Base-by-base conservation (phyloP, 129 eudicot genomes). In the Arctium lappa region DNA sequence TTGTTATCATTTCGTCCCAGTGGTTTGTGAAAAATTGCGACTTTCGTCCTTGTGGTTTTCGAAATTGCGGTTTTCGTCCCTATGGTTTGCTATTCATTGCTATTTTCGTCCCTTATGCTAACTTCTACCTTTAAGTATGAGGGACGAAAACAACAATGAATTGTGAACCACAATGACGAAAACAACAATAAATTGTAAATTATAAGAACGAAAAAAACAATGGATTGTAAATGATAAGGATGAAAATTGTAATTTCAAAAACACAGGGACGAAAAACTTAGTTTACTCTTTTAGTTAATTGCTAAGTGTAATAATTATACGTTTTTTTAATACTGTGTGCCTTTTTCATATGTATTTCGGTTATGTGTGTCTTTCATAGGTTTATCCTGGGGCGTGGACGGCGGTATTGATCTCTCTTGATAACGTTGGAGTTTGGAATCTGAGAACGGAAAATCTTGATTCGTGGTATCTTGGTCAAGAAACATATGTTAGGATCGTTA, bases 381-480 rank as follows among this genome's bases (percentile, higher is more conserved):
- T 79, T 44, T 84, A 79, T 79, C 87, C 87, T 13, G 84, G 87
- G 15, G 87, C 87, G 68, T 84, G 87, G 87, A 84, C 87, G 6
- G 70, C 87, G 4, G 76, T 84, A 37, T 73, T 84, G 87, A 84
- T 84, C 34, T 88, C 84, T 72, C 89, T 88, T 22, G 89, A 86
- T 69, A 86, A 86, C 31, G 89, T 83, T 8, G 91, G 91, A 9
- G 85, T 85, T 37, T 88, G 89, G 91, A 88, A 88, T 73, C 50
- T 88, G 73, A 88, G 91, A 86, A 83, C 91, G 15, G 89, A 86
- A 53, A 88, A 88, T 78, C 91, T 88, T 30, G 89, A 88, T 82
- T 83, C 89, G 18, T 88, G 91, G 91, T 88, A 88, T 69, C 86
- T 86, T 72, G 91, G 89, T 81, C 91, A 86, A 86, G 91, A 88